phyloP scores from a whole-genome alignment of 345 rosid species.

The Moricandia arvensis region DNA sequence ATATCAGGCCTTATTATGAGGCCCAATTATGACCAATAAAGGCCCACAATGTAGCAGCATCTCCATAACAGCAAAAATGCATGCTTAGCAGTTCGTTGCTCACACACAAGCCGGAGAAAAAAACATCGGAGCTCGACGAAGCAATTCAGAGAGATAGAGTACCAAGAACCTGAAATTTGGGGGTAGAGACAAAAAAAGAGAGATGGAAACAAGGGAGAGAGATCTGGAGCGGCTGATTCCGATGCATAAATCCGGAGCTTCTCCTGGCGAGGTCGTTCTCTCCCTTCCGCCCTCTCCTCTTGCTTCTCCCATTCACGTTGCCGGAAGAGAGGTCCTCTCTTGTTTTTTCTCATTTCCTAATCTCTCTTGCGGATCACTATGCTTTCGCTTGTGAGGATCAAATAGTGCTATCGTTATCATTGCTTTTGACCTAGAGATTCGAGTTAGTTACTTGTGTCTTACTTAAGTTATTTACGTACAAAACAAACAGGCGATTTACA shows the following conservation, averaged over 20 bases:
- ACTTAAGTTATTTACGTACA: not conserved
- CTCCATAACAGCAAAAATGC: constrained; percentile 40
- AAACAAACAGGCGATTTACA: constrained; percentile 48
- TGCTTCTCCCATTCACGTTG: constrained; percentile 44
- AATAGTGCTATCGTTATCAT: no score
- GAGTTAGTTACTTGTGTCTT: constrained; percentile 21
- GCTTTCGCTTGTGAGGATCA: no score
- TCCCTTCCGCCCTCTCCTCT: constrained; percentile 41
- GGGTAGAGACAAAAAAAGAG: not conserved
- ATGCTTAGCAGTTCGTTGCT: constrained; percentile 33
- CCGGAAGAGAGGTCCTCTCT: constrained; percentile 51
- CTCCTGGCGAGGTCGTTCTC: constrained; percentile 24
- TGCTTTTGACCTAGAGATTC: constrained; percentile 17
- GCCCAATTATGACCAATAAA: not conserved
- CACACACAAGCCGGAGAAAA: constrained; percentile 19
- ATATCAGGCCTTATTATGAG: not conserved
- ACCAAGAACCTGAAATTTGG: constrained; percentile 9
- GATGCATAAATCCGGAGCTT: constrained; percentile 30
- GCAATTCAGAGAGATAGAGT: not conserved
- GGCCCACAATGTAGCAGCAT: constrained; percentile 51
- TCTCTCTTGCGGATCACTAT: not conserved
- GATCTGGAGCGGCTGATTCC: constrained; percentile 56
- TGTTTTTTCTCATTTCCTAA: no score
- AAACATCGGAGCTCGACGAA: constrained; percentile 13
- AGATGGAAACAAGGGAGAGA: constrained; percentile 47